These are phyloP conservation scores for Sordariomycetes sp. DNA, from an alignment of 2,329 filamentous ascomycete genomes.

Conservation along the genomic window DNA sequence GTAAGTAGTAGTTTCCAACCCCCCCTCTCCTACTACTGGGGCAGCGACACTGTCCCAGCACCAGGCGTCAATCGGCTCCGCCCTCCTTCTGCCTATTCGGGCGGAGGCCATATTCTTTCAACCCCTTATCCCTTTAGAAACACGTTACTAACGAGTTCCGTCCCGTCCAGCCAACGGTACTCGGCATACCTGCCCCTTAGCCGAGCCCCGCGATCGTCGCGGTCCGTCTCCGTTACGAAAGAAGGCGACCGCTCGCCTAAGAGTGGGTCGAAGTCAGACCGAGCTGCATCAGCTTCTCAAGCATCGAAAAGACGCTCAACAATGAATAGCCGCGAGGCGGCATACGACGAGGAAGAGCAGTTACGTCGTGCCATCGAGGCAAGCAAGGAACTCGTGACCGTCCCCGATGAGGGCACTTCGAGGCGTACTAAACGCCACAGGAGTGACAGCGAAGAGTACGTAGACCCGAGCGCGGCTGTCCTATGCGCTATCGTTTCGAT, in stretches of 20 bases:
- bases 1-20: constrained; percentile 43
- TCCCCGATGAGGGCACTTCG: constrained; percentile 39
- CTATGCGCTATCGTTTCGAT: not conserved
- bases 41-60: not conserved
- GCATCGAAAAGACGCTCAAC: constrained; percentile 81
- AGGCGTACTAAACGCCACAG: constrained; percentile 67
- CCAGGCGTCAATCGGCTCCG: not conserved
- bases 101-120: too few species aligned
- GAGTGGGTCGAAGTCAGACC: constrained; percentile 44
- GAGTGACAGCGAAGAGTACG: constrained; percentile 92
- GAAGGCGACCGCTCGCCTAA: constrained; percentile 45
- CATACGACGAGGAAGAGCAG: constrained; percentile 90
- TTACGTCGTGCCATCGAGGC: constrained; percentile 85
- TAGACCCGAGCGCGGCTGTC: constrained; percentile 12
- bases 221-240: constrained; percentile 56
- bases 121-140: not conserved
- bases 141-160: not conserved
- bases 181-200: constrained; percentile 55
- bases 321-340: constrained; percentile 93
- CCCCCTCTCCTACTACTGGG: not conserved
- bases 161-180: constrained; percentile 45
- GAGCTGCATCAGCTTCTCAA: constrained; percentile 36
- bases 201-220: constrained; percentile 44
- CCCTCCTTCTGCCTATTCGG: not conserved
- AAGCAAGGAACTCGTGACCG: constrained; percentile 69